These are phyloP conservation scores for Mycena pura DNA, from an alignment of 768 basidiomycete species.

Conservation along the genomic window DNA sequence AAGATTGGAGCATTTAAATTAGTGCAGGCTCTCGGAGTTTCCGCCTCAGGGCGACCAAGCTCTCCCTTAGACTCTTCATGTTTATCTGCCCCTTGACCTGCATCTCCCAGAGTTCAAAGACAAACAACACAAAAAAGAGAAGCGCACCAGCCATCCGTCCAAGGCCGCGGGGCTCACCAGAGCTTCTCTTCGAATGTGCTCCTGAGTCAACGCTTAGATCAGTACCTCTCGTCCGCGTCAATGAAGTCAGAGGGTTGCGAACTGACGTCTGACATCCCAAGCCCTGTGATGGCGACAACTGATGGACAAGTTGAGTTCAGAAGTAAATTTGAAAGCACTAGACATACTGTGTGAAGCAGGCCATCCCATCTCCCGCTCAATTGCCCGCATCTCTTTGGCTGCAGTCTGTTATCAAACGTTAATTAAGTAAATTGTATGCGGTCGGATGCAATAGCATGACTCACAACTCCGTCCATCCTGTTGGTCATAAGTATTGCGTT, in stretches of 20 bases:
- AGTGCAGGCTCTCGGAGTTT: not conserved
- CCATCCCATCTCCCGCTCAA: constrained; percentile 16
- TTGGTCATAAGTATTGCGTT: not conserved
- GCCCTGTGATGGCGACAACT: constrained; percentile 22
- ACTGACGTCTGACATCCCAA: constrained; percentile 15
- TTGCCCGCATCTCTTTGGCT: constrained; percentile 15
- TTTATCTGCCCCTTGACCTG: constrained; percentile 23
- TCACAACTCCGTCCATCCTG: constrained; percentile 23
- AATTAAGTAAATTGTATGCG: not conserved
- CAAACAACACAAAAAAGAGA: not conserved
- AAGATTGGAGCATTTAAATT: not conserved
- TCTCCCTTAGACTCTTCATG: constrained; percentile 4
- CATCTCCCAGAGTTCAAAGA: not conserved
- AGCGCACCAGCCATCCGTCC: constrained; percentile 18
- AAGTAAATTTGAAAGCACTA: not conserved
- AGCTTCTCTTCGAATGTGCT: constrained; percentile 12
- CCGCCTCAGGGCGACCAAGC: not conserved
- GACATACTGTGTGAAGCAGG: constrained; percentile 13
- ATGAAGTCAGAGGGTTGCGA: not conserved
- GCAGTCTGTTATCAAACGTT: constrained; percentile 3
- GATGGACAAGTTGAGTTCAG: not conserved
- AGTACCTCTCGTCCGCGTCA: not conserved
- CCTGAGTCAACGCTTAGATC: not conserved
- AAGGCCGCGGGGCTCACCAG: constrained; percentile 15
- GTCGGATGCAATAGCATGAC: not conserved